A percentile compares a stretch with the other conserved stretches of the same genome.
These are phyloP conservation scores for Puccinia horiana DNA, from an alignment of 1,284 basidiomycete genomes.

Conservation along the genomic window DNA sequence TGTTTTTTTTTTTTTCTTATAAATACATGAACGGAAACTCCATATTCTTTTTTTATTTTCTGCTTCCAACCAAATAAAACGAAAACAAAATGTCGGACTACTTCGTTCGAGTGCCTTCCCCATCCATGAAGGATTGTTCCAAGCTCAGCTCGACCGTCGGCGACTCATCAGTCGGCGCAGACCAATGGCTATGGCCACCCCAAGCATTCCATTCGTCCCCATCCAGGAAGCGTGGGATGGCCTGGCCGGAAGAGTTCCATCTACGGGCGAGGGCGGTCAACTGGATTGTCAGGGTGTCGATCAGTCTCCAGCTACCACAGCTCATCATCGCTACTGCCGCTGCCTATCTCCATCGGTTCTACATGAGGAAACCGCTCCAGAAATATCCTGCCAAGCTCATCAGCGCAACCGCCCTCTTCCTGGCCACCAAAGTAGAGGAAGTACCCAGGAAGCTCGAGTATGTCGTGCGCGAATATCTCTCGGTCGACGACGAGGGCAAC, in stretches of 20 bases:
- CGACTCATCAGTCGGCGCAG: slow-evolving; percentile 12
- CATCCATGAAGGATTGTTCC: neutral
- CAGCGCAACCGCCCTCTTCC: slow-evolving; percentile 54
- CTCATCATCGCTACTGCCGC: slow-evolving; percentile 53
- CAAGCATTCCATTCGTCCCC: slow-evolving; percentile 7
- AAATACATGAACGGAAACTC: too few relatives aligned
- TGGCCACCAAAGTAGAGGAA: slow-evolving; percentile 56
- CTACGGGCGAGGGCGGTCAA: slow-evolving; percentile 22
- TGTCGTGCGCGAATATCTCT: slow-evolving; percentile 51
- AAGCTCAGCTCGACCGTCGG: slow-evolving; percentile 27
- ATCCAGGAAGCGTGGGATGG: slow-evolving; percentile 24
- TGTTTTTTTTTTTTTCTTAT: neutral
- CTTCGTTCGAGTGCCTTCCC: slow-evolving; percentile 25
- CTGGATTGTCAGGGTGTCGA: slow-evolving; percentile 24
- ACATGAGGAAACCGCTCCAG: slow-evolving; percentile 54
- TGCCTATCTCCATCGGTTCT: slow-evolving; percentile 55
- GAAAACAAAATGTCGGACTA: slow-evolving; percentile 29
- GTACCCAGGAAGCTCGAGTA: slow-evolving; percentile 50
- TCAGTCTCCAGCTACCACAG: slow-evolving; percentile 47
- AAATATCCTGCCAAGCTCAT: slow-evolving; percentile 51
- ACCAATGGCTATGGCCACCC: slow-evolving; percentile 46
- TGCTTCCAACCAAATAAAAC: neutral
- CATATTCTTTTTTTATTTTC: too few relatives aligned
- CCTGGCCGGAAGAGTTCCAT: slow-evolving; percentile 20
- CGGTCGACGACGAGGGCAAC: slow-evolving; percentile 49